phyloP scores from a whole-genome alignment of 441 rosid genomes.

The Biscutella laevigata region DNA sequence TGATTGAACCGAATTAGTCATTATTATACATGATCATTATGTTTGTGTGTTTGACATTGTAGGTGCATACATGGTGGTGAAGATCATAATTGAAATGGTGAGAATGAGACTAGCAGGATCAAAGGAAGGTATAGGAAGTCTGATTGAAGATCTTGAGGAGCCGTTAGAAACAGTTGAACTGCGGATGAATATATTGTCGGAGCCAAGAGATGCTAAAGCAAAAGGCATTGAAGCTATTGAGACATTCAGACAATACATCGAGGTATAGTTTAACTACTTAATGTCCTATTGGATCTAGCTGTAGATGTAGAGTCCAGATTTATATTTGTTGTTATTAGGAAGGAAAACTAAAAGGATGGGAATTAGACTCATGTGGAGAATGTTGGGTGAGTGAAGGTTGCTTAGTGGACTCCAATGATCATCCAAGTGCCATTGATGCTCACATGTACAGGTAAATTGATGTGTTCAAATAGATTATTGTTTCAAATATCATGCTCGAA shows the following conservation, averaged over 20 bases:
- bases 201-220: conserved; percentile 61
- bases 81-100: conserved; percentile 80
- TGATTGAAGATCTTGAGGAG: conserved; percentile 64
- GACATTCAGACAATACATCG: conserved; percentile 48
- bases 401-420: conserved; percentile 68
- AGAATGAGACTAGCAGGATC: conserved; percentile 62
- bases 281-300: not conserved
- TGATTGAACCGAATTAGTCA: no score
- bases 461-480: no score
- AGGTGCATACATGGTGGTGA: conserved; percentile 92
- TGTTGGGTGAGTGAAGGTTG: conserved; percentile 93
- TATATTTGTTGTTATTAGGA: conserved; percentile 35
- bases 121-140: conserved; percentile 54
- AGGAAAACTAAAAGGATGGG: conserved; percentile 70
- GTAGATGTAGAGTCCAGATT: not conserved
- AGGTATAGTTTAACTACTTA: conserved; percentile 35
- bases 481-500: not conserved
- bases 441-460: conserved; percentile 68
- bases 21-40: no score
- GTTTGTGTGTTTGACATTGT: no score
- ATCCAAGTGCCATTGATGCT: conserved; percentile 72
- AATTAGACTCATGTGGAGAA: conserved; percentile 77
- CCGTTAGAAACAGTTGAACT: conserved; percentile 58
- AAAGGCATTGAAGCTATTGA: conserved; percentile 61
- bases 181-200: conserved; percentile 57